Evolutionary conservation across 2,329 filamentous ascomycete species (phyloP).

Genomic region (Penicillium italicum): DNA sequence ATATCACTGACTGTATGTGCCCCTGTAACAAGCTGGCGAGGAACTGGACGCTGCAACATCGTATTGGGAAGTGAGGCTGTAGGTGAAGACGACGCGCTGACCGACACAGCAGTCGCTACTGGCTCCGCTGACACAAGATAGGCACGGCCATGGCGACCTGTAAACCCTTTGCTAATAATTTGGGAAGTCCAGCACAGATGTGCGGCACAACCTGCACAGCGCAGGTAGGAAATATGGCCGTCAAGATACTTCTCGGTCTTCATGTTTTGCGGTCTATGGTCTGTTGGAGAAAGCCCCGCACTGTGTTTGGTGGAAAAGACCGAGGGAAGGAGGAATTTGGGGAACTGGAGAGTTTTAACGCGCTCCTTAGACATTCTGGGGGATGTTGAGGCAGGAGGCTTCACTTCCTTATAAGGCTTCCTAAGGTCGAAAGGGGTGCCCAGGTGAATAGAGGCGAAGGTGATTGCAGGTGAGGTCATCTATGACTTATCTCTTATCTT

Average conservation of each 20-base stretch:
- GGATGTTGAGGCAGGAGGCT: background rate
- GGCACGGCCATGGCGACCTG: constrained; percentile 60
- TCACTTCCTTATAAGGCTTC: background rate
- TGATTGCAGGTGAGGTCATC: background rate
- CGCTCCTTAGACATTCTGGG: constrained; percentile 18
- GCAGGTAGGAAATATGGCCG: constrained; percentile 53
- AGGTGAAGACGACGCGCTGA: constrained; percentile 27
- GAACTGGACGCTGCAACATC: constrained; percentile 53
- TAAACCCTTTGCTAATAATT: constrained; percentile 64
- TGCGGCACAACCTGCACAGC: constrained; percentile 57
- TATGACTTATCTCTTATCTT: constrained; percentile 3
- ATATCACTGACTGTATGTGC: constrained; percentile 61
- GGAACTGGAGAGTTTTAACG: constrained; percentile 41
- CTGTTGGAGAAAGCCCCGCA: constrained; percentile 10
- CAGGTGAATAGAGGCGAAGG: background rate
- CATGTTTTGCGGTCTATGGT: constrained; percentile 4
- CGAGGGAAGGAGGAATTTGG: constrained; percentile 50
- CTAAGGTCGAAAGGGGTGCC: background rate
- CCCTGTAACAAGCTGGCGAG: constrained; percentile 60
- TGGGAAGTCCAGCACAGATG: constrained; percentile 58
- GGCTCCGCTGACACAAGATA: constrained; percentile 56
- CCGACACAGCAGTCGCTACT: constrained; percentile 28
- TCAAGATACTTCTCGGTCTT: constrained; percentile 38
- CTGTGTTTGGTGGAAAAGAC: constrained; percentile 38
- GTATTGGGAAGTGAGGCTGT: constrained; percentile 55